phyloP scores from a whole-genome alignment of 2,329 filamentous ascomycete species.

The Didymella lethalis region DNA sequence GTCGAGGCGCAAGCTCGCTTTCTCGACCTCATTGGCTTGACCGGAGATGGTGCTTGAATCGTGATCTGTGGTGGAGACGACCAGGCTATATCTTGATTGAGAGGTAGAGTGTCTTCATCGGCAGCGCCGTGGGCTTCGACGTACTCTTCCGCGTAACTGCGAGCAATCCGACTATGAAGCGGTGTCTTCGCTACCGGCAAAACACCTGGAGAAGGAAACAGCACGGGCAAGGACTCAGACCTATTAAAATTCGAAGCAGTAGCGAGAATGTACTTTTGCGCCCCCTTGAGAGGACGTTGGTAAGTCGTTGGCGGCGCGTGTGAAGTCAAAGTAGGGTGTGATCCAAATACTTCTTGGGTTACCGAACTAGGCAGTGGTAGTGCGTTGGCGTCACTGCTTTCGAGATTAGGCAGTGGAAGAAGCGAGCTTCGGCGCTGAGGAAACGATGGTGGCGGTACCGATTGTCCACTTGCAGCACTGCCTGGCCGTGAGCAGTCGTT shows the following conservation, averaged over 20 bases:
- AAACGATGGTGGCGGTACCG: neutral
- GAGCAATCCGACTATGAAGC: neutral
- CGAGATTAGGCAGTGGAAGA: neutral
- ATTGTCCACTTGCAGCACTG: neutral
- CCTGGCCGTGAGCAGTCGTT: slow-evolving; percentile 2
- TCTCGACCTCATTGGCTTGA: slow-evolving; percentile 1
- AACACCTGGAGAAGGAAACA: slow-evolving; percentile 24
- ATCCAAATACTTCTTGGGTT: neutral
- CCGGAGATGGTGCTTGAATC: slow-evolving; percentile 18
- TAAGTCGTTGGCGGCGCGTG: neutral
- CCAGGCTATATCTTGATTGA: neutral
- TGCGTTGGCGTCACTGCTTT: neutral
- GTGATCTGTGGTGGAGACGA: slow-evolving; percentile 6
- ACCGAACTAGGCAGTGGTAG: neutral
- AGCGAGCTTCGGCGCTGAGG: neutral
- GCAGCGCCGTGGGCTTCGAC: neutral
- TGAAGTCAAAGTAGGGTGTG: neutral
- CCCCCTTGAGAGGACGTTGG: neutral
- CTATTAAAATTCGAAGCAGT: neutral
- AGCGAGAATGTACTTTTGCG: neutral
- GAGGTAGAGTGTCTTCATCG: neutral
- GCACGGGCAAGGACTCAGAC: neutral
- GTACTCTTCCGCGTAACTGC: neutral
- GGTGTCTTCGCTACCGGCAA: neutral
- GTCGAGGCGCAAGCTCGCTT: slow-evolving; percentile 18